Conservation (phyloP, 2,329 filamentous ascomycete genomes). For the Geosmithia putterillii region DNA sequence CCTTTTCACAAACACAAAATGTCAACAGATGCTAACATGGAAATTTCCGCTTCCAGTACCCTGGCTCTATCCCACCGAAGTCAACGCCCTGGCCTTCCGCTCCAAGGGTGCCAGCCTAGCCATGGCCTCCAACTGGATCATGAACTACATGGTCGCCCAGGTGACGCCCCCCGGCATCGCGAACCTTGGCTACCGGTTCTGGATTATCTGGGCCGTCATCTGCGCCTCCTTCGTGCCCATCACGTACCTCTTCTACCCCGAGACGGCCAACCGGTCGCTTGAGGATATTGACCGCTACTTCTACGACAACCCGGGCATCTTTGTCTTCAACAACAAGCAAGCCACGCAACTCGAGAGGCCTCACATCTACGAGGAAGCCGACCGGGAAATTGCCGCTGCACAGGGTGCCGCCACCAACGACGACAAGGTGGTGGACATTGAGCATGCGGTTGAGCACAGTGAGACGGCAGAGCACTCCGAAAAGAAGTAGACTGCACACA, state of each 20-base stretch:
- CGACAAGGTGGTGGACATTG: not conserved
- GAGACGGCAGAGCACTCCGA: not conserved
- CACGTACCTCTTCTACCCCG: constrained; percentile 35
- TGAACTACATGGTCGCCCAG: constrained; percentile 16
- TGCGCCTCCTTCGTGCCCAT: constrained; percentile 31
- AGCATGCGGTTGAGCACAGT: not conserved
- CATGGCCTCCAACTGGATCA: constrained; percentile 6
- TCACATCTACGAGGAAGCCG: not conserved
- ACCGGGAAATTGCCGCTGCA: not conserved
- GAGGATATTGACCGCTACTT: constrained; percentile 22
- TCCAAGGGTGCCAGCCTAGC: constrained; percentile 17
- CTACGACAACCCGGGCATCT: constrained; percentile 20
- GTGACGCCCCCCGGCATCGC: constrained; percentile 23
- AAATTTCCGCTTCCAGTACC: constrained; percentile 18
- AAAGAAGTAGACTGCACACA: not conserved
- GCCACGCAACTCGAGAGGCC: constrained; percentile 31
- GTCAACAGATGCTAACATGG: constrained; percentile 17
- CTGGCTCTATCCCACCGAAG: constrained; percentile 28
- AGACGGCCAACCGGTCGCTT: constrained; percentile 20
- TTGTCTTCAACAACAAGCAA: constrained; percentile 34
- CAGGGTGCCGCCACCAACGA: not conserved
- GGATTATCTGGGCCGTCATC: constrained; percentile 37
- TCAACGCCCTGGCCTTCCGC: constrained; percentile 26
- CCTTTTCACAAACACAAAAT: constrained; percentile 6
- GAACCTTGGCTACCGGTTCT: constrained; percentile 37